phyloP scores from a whole-genome alignment of 2,329 filamentous ascomycete genomes.

The Ramularia collo-cygni region DNA sequence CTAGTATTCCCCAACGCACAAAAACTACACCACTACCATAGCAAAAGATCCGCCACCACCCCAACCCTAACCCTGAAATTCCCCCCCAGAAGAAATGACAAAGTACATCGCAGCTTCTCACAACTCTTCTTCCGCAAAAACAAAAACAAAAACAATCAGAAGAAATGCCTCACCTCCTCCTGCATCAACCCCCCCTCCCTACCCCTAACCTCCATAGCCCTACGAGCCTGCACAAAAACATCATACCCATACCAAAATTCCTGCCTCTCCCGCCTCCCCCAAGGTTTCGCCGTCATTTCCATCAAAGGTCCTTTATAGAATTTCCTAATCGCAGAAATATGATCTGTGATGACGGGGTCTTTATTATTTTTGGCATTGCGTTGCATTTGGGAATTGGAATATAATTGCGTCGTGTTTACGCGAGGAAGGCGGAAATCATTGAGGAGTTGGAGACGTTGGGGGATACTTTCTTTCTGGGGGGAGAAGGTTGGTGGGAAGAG shows the following conservation, averaged over 20 bases:
- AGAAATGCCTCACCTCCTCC: conserved; percentile 8
- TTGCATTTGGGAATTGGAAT: conserved; percentile 9
- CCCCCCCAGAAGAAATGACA: no score
- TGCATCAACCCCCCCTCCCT: conserved; percentile 1
- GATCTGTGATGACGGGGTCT: no score
- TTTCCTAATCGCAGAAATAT: no score
- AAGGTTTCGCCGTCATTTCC: conserved; percentile 1
- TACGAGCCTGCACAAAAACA: conserved; percentile 6
- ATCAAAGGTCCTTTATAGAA: conserved; percentile 4
- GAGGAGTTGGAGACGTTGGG: conserved; percentile 5
- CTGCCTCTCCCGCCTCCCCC: conserved; percentile 1
- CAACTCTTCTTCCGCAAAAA: no score
- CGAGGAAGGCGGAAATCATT: conserved; percentile 8
- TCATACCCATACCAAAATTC: conserved; percentile 9
- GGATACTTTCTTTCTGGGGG: background rate
- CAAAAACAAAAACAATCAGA: no score
- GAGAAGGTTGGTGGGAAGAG: conserved; percentile 1
- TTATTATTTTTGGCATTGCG: conserved; percentile 1
- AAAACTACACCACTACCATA: no score
- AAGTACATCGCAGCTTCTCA: no score
- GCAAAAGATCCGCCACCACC: no score
- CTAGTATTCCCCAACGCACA: no score
- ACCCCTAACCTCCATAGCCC: conserved; percentile 2
- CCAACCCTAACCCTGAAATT: no score
- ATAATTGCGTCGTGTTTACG: conserved; percentile 7